A percentile compares a stretch with the other conserved stretches of the same genome.
These are phyloP conservation scores for Carex pumila DNA, from an alignment of 176 grass and related monocot species.

Conservation along the genomic window DNA sequence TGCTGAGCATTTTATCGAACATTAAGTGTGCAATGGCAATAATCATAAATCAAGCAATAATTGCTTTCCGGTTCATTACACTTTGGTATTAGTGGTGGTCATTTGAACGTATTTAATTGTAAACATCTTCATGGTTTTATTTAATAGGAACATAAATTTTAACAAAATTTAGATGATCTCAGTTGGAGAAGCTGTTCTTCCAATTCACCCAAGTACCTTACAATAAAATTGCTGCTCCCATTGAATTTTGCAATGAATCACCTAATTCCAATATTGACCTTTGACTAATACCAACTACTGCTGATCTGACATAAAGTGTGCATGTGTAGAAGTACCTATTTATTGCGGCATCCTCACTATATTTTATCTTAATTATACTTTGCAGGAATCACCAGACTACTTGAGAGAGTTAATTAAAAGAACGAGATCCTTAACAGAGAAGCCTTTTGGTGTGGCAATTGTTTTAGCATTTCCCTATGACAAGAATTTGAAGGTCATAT, in stretches of 20 bases:
- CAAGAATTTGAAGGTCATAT: constrained; percentile 69
- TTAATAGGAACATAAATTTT: background rate
- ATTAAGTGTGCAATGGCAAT: background rate
- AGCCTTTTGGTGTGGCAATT: constrained; percentile 66
- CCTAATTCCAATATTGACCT: background rate
- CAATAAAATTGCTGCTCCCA: background rate
- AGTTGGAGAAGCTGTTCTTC: background rate
- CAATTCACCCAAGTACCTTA: background rate
- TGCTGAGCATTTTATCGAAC: background rate
- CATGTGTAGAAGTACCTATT: background rate
- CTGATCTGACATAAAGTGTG: background rate
- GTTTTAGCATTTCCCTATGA: constrained; percentile 65
- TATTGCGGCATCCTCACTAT: background rate
- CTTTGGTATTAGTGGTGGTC: background rate
- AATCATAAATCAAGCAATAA: background rate
- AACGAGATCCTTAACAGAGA: constrained; percentile 65
- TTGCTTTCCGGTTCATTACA: background rate
- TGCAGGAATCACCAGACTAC: constrained; percentile 71
- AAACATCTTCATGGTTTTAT: background rate
- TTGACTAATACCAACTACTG: too few relatives aligned
- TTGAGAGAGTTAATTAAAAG: constrained; percentile 57
- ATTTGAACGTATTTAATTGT: background rate
- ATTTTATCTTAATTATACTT: background rate
- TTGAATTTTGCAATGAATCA: background rate
- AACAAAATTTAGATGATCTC: background rate